These are phyloP conservation scores for Chloranthus sessilifolius DNA, from an alignment of 164 flowering plant genomes.

Conservation along the genomic window DNA sequence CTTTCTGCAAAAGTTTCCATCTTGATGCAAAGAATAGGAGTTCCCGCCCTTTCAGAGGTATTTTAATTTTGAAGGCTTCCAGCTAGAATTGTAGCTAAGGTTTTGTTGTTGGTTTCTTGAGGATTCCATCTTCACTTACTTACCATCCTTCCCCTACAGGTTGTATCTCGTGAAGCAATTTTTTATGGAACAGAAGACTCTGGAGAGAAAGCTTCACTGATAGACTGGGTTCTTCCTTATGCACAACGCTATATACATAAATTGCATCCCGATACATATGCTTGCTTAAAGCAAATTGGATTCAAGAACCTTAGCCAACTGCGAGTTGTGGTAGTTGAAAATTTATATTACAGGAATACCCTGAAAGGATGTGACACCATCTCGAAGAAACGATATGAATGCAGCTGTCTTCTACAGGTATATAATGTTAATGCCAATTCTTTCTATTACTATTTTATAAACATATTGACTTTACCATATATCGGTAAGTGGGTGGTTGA, in stretches of 20 bases:
- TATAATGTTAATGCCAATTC: background rate
- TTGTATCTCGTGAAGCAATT: slow-evolving; percentile 75
- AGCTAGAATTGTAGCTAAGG: background rate
- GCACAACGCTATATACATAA: slow-evolving; percentile 76
- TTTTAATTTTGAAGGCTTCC: slow-evolving; percentile 1
- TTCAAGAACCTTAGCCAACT: slow-evolving; percentile 35
- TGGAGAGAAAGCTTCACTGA: slow-evolving; percentile 42
- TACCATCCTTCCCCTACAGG: slow-evolving; percentile 29
- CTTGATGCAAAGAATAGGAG: slow-evolving; percentile 50
- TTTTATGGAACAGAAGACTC: slow-evolving; percentile 44
- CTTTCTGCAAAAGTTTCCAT: slow-evolving; percentile 33
- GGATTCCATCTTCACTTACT: background rate
- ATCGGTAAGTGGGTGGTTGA: too few species aligned
- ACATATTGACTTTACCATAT: too few species aligned
- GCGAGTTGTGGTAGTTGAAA: slow-evolving; percentile 58
- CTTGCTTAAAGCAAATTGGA: slow-evolving; percentile 43
- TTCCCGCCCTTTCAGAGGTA: slow-evolving; percentile 88
- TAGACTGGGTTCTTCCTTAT: slow-evolving; percentile 87
- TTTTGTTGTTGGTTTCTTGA: slow-evolving; percentile 1
- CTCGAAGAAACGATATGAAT: slow-evolving; percentile 52
- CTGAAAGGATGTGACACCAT: slow-evolving; percentile 37
- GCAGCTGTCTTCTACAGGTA: slow-evolving; percentile 80
- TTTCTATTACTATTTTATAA: too few species aligned
- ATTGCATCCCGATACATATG: slow-evolving; percentile 50
- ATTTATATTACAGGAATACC: slow-evolving; percentile 56